Evolutionary conservation across 1,139 yeast genomes (phyloP), one percentile per base, ranked within the genome.

Genomic region (Saccharomyces hybrid): DNA sequence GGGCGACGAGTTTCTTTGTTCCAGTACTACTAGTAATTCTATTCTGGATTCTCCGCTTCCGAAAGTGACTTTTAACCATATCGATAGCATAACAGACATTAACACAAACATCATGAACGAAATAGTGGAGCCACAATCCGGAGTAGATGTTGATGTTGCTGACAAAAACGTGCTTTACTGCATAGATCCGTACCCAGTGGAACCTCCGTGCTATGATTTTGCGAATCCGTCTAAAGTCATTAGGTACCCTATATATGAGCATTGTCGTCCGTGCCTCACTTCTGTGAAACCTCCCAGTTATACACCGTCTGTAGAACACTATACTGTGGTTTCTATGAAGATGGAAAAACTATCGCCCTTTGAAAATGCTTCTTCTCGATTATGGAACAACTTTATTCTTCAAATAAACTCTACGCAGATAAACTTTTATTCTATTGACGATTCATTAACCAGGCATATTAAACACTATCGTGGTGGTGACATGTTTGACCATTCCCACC

Each of bases 341-440:
- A 62, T 78, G 34, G 93, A 86, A 66, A 84, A 86, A 86, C 58
- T 79, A 0, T 78, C 83, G 3, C 91, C 91, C 0, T 83, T 79
- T 63, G 88, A 84, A 61, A 75, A 82, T 4, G 77, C 88, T 0
- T 76, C 83, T 2, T 68, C 76, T 5, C 70, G 88, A 60, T 77
- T 79, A n/a, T 85, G 91, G 91, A 80, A 75, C 62, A 75, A 77
- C 51, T 74, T 77, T 27, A 73, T 86, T 6, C 73, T 84, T 70
- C 91, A 86, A 64, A 69, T 86, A 42, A 86, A 86, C 69, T 83
- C 88, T 1, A 86, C 93, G 0, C 91, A 86, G 69, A 65, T 86
- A 41, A 86, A 86, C 66, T 73, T 86, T 50, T 86, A 85, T 64
- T 59, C 69, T 23, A 65, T 69, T 6, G 73, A 70, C 38, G 65